Base-by-base conservation (phyloP, 2,329 filamentous ascomycete species). In the Paracorniculantispora psalliotae region DNA sequence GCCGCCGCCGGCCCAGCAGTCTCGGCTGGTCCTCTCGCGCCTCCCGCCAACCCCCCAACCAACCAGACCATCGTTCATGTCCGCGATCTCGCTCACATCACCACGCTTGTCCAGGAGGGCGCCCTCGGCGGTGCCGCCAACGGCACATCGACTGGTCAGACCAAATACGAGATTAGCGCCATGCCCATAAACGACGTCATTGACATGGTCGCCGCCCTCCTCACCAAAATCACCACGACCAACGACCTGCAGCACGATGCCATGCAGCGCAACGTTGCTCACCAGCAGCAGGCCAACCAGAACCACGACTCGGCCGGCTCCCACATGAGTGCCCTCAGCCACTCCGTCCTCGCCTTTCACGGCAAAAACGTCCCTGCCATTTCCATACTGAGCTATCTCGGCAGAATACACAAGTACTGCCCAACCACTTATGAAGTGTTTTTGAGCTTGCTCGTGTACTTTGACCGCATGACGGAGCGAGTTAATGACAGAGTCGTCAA, bases 371-470 rank as follows among this genome's bases (percentile, higher is more conserved):
- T 97, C 12, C 94, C 94, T 1, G 94, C 90, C 69, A 99, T 99
- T 67, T 96, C 92, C 21, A 97, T 99, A 62, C 79, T 96, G 61
- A 97, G 92, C 80, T 99, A 99, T 68, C 78, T 99, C 56, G 93
- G 88, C 67, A 87, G 94, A 61, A 97, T 99, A 71, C 93, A 99
- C 77, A 97, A 97, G 77, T 99, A 99, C 75, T 99, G 94, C 69
- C 94, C 94, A 0, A 97, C 94, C 6, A 97, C 94, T 0, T 99
- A 96, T 71, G 94, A 99, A 74, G 94, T 99, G 0, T 99, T 99
- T 70, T 77, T 99, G 61, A 97, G 92, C 70, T 76, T 99, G 67
- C 77, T 99, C 58, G 92, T 99, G 33, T 99, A 97, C 74, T 99
- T 99, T 74, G 94, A 99, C 72, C 89, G 94, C 62, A 99, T 99